Evolutionary conservation across 768 basidiomycete genomes (phyloP).

Genomic region (Psilocybe subaeruginosa): DNA sequence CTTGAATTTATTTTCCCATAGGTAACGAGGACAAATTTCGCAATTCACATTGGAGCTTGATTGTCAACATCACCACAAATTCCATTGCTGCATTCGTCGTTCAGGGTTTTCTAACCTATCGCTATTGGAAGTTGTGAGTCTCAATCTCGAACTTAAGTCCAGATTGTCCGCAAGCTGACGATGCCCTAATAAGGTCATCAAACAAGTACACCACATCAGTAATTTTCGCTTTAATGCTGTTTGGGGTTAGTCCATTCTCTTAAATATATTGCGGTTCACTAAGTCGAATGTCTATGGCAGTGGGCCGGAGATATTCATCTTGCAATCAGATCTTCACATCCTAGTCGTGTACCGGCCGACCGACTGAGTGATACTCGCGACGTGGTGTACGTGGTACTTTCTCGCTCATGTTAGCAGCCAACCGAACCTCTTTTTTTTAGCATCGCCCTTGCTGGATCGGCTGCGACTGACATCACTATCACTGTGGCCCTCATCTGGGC

Average conservation of each 20-base stretch:
- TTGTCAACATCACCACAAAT: slow-evolving; percentile 9
- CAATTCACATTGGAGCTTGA: slow-evolving; percentile 9
- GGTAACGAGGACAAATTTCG: background rate
- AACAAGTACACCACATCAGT: slow-evolving; percentile 2
- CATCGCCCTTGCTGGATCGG: background rate
- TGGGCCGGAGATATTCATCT: background rate
- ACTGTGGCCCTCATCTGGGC: background rate
- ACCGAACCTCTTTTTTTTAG: background rate
- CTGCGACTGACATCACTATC: background rate
- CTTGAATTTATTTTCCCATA: background rate
- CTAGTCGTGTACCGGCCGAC: background rate
- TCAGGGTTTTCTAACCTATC: slow-evolving; percentile 13
- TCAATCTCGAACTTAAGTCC: background rate
- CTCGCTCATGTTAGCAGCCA: background rate
- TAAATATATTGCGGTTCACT: too few species aligned
- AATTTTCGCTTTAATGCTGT: background rate
- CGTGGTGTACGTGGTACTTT: background rate
- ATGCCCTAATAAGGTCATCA: background rate
- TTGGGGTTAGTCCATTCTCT: background rate
- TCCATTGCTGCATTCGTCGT: slow-evolving; percentile 7
- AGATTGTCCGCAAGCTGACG: background rate
- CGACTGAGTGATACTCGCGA: background rate
- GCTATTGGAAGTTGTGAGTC: slow-evolving; percentile 16
- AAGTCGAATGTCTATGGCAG: background rate
- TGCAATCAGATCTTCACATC: background rate